A percentile compares a stretch with the other conserved stretches of the same genome.
phyloP scores from a whole-genome alignment of 768 basidiomycete species.

The Suillus bovinus region DNA sequence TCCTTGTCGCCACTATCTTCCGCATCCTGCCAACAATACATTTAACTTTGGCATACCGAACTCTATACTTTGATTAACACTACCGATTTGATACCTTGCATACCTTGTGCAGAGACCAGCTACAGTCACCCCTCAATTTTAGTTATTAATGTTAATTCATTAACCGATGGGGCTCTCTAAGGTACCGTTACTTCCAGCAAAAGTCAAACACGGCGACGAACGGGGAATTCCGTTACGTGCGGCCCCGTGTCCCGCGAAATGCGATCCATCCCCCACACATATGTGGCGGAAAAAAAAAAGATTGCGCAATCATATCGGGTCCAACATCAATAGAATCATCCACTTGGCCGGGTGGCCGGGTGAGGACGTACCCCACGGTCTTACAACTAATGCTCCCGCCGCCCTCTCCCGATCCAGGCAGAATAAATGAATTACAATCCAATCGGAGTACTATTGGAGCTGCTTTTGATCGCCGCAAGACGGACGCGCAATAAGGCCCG shows the following conservation, averaged over 20 bases:
- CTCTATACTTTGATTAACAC: slow-evolving; percentile 9
- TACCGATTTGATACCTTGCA: slow-evolving; percentile 12
- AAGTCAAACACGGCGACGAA: neutral
- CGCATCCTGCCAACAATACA: slow-evolving; percentile 5
- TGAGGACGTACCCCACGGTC: neutral
- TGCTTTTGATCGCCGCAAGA: slow-evolving; percentile 45
- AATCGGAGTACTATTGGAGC: neutral
- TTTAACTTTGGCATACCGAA: slow-evolving; percentile 14
- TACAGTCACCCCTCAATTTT: slow-evolving; percentile 4
- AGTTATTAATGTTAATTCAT: slow-evolving; percentile 9
- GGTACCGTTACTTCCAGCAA: neutral
- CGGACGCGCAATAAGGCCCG: slow-evolving; percentile 50
- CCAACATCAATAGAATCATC: neutral
- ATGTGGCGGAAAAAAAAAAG: neutral
- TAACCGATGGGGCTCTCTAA: slow-evolving; percentile 9
- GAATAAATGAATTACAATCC: slow-evolving; percentile 4
- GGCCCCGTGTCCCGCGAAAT: neutral
- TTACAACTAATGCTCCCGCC: slow-evolving; percentile 10
- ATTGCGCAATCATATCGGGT: neutral
- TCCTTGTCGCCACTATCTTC: slow-evolving; percentile 8
- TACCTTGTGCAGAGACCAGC: slow-evolving; percentile 4
- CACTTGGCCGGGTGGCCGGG: neutral
- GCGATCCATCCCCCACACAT: neutral
- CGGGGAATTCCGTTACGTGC: neutral
- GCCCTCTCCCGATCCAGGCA: neutral